These are phyloP conservation scores for Mycogone perniciosa DNA, from an alignment of 2,329 filamentous ascomycete species.

Conservation along the genomic window DNA sequence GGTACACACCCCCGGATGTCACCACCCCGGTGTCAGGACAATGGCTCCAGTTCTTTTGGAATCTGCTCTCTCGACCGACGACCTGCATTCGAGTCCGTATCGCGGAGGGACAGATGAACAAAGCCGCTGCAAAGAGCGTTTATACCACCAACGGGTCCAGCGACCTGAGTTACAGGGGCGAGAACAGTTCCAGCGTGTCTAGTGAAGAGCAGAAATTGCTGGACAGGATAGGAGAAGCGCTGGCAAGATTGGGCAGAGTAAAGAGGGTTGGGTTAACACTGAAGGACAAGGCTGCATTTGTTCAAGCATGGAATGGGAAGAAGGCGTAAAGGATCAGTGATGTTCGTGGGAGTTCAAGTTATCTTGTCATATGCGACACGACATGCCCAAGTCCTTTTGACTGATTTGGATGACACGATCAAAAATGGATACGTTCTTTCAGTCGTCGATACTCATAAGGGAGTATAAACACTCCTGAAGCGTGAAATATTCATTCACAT, in stretches of 20 bases:
- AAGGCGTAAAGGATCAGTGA: slow-evolving; percentile 22
- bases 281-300: slow-evolving; percentile 75
- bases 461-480: no score
- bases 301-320: slow-evolving; percentile 55
- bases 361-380: background rate
- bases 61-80: slow-evolving; percentile 73
- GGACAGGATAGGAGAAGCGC: slow-evolving; percentile 73
- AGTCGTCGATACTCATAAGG: no score
- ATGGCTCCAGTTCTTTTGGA: slow-evolving; percentile 74
- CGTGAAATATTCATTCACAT: background rate
- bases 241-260: slow-evolving; percentile 81
- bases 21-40: slow-evolving; percentile 80
- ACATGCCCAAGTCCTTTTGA: background rate
- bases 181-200: slow-evolving; percentile 28
- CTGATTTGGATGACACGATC: no score
- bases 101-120: slow-evolving; percentile 63
- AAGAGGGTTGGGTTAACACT: slow-evolving; percentile 83
- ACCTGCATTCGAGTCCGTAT: slow-evolving; percentile 90
- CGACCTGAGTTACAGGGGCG: slow-evolving; percentile 24
- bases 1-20: slow-evolving; percentile 83
- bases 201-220: slow-evolving; percentile 62
- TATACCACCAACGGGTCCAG: slow-evolving; percentile 22
- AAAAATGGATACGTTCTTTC: no score
- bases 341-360: background rate
- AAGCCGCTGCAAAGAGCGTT: slow-evolving; percentile 29